Evolutionary conservation across 257 asterid species (phyloP).

Genomic region (Petunia secreta): DNA sequence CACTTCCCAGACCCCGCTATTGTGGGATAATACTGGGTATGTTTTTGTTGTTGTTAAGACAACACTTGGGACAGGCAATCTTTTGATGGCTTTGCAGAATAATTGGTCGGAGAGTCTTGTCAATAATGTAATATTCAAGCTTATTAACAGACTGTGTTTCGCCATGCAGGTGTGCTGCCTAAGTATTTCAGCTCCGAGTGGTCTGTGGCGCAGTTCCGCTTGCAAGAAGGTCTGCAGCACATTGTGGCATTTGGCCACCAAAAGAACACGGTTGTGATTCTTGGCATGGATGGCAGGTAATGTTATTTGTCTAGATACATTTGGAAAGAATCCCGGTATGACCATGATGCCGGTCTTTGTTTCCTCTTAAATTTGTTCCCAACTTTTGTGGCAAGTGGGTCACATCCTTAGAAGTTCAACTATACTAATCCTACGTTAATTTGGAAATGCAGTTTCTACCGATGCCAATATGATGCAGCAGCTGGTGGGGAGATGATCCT

Average conservation of each 20-base stretch:
- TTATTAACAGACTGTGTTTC: not conserved
- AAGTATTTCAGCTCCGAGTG: slow-evolving; percentile 97
- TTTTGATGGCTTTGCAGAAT: not conserved
- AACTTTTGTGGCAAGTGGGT: not conserved
- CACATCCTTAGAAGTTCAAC: not conserved
- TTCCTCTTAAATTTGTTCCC: not conserved
- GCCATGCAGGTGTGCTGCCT: slow-evolving; percentile 75
- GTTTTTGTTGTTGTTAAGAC: not conserved
- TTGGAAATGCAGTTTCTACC: slow-evolving; percentile 57
- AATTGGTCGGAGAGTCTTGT: not conserved
- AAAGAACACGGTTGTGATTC: slow-evolving; percentile 78
- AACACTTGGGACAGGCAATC: not conserved
- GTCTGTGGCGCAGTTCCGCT: slow-evolving; percentile 93
- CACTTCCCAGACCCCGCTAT: too few species aligned
- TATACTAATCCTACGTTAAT: not conserved
- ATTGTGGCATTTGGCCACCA: slow-evolving; percentile 91
- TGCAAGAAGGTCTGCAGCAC: slow-evolving; percentile 79
- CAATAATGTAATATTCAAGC: not conserved
- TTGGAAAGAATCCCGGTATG: not conserved
- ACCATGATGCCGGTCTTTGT: not conserved
- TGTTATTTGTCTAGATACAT: slow-evolving; percentile 17
- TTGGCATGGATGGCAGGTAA: slow-evolving; percentile 96
- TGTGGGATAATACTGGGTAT: not conserved
- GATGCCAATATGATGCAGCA: slow-evolving; percentile 71
- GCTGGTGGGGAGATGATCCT: slow-evolving; percentile 91